Percentiles rank a stretch among this genome's conserved stretches.
These are phyloP conservation scores for Coffea canephora DNA, from an alignment of 257 asterid species.

Conservation along the genomic window DNA sequence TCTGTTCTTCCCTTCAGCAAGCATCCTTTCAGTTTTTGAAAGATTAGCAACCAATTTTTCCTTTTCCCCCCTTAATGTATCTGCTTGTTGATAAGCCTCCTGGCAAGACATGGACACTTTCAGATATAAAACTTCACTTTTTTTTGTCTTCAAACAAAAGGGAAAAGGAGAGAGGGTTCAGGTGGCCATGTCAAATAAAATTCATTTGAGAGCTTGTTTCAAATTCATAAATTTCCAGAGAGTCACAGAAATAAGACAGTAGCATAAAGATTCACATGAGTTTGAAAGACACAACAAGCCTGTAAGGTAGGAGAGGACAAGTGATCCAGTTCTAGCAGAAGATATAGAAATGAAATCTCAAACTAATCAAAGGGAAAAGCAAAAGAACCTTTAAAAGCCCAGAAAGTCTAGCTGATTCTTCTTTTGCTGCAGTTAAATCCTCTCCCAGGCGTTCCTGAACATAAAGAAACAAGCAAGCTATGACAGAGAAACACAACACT, in stretches of 20 bases:
- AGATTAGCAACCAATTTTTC: constrained; percentile 58
- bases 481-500: neutral
- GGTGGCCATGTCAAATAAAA: no score
- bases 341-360: constrained; percentile 3
- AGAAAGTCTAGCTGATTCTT: constrained; percentile 64
- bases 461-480: constrained; percentile 14
- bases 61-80: constrained; percentile 58
- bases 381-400: constrained; percentile 68
- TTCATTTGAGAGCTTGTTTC: neutral
- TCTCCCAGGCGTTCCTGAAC: constrained; percentile 85
- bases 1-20: constrained; percentile 71
- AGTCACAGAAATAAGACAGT: no score
- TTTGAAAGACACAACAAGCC: no score
- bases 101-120: constrained; percentile 33
- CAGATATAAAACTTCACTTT: neutral
- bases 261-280: neutral
- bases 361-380: constrained; percentile 12
- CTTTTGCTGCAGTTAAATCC: constrained; percentile 66
- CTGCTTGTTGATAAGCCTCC: constrained; percentile 72
- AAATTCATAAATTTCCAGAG: no score
- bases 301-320: neutral
- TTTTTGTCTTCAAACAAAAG: neutral
- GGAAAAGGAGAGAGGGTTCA: no score
- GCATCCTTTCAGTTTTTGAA: constrained; percentile 58
- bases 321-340: neutral